phyloP scores from a whole-genome alignment of 768 basidiomycete species.

The Xerocomellus chrysenteron region DNA sequence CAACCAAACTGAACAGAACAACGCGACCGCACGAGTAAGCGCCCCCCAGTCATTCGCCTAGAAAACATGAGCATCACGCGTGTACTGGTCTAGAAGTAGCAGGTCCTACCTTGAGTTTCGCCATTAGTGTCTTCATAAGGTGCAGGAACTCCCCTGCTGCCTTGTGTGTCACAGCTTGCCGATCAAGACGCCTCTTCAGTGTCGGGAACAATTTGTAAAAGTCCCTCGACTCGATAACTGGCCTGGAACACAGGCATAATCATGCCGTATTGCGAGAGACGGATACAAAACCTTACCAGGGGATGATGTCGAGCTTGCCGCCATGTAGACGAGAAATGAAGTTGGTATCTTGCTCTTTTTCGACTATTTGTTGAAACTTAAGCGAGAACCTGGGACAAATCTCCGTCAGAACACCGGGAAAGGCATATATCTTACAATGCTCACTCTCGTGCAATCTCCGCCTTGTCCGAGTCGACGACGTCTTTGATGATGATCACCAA shows the following conservation, averaged over 20 bases:
- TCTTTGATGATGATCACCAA: conserved; percentile 69
- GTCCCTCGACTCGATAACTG: conserved; percentile 58
- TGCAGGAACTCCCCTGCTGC: conserved; percentile 54
- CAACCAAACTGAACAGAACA: neutral
- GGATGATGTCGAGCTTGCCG: conserved; percentile 54
- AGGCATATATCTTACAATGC: conserved; percentile 9
- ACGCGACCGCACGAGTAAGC: conserved; percentile 46
- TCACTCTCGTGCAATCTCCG: conserved; percentile 58
- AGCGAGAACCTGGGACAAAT: conserved; percentile 44
- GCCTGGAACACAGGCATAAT: conserved; percentile 21
- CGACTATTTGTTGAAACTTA: conserved; percentile 60
- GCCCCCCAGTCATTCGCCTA: conserved; percentile 66
- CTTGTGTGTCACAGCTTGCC: conserved; percentile 46
- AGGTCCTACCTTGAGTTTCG: conserved; percentile 53
- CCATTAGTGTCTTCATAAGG: conserved; percentile 61
- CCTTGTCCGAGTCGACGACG: conserved; percentile 59
- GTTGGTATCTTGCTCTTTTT: conserved; percentile 57
- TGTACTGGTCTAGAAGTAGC: neutral
- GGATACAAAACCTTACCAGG: conserved; percentile 39
- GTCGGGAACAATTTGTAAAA: conserved; percentile 54
- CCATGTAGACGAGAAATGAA: conserved; percentile 60
- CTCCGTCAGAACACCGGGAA: neutral
- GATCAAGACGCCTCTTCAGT: conserved; percentile 47
- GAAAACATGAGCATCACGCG: neutral
- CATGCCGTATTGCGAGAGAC: neutral